Evolutionary conservation across 1,284 basidiomycete species (phyloP).

Genomic region (Fistulinella staudtii): DNA sequence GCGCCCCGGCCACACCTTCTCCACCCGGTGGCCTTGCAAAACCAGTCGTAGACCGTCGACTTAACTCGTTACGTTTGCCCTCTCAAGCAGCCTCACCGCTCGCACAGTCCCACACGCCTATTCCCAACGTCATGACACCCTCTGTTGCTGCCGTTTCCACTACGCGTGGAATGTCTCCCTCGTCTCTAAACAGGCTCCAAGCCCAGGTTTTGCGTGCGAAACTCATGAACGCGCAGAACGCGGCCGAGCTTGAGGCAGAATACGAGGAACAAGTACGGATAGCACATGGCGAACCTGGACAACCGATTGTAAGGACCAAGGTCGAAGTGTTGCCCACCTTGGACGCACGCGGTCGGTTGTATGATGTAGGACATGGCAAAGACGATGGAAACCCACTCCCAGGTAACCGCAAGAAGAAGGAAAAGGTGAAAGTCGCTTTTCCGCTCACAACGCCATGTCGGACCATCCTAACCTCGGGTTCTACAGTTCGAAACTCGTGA

Average conservation of each 20-base stretch:
- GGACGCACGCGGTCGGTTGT: conserved; percentile 82
- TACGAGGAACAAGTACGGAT: conserved; percentile 68
- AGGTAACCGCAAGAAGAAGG: conserved; percentile 75
- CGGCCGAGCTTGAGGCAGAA: conserved; percentile 72
- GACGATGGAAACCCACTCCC: conserved; percentile 46
- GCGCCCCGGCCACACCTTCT: conserved; percentile 56
- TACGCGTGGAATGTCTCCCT: conserved; percentile 56
- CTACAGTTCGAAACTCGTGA: conserved; percentile 85
- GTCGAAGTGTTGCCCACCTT: conserved; percentile 89
- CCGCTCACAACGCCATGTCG: not conserved
- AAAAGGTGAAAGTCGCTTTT: conserved; percentile 54
- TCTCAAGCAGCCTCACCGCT: conserved; percentile 49
- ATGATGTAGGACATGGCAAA: conserved; percentile 81
- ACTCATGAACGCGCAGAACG: conserved; percentile 73
- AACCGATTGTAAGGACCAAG: conserved; percentile 49
- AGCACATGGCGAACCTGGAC: conserved; percentile 44
- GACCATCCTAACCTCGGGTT: conserved; percentile 1
- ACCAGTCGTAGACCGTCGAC: conserved; percentile 42
- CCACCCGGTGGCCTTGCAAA: conserved; percentile 37
- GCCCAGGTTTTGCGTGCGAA: conserved; percentile 91
- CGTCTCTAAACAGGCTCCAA: conserved; percentile 88
- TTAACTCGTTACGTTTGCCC: conserved; percentile 54
- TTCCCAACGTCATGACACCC: conserved; percentile 87
- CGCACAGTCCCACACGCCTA: conserved; percentile 68
- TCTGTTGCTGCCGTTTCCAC: conserved; percentile 39